Percentiles rank a stretch among this genome's conserved stretches.
Conservation (phyloP, 1,284 basidiomycete species). For the Sparassis latifolia region DNA sequence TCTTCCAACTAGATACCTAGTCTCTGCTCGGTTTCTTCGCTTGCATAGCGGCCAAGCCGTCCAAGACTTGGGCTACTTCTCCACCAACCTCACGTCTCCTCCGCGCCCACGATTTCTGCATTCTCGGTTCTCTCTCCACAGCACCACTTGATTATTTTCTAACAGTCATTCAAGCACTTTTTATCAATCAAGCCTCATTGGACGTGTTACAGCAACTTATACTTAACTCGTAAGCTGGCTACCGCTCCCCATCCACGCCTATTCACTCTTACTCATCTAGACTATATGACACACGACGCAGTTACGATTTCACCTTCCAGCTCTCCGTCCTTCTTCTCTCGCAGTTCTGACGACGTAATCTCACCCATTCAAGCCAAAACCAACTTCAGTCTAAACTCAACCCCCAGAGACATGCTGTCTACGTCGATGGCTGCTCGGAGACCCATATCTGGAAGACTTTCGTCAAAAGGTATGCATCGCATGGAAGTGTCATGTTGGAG, state of each 20-base stretch:
- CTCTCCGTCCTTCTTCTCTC: slow-evolving; percentile 32
- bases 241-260: slow-evolving; percentile 4
- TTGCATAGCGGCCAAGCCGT: slow-evolving; percentile 11
- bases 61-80: slow-evolving; percentile 15
- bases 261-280: slow-evolving; percentile 13
- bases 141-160: slow-evolving; percentile 39
- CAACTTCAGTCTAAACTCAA: slow-evolving; percentile 8
- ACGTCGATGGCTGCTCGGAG: slow-evolving; percentile 20
- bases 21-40: slow-evolving; percentile 15
- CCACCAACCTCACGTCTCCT: slow-evolving; percentile 8
- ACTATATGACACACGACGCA: slow-evolving; percentile 48
- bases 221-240: slow-evolving; percentile 51
- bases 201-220: slow-evolving; percentile 41
- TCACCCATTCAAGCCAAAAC: slow-evolving; percentile 32
- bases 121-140: slow-evolving; percentile 11
- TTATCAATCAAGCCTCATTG: slow-evolving; percentile 45
- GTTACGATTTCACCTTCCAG: slow-evolving; percentile 45
- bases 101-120: slow-evolving; percentile 19
- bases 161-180: slow-evolving; percentile 34
- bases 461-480: slow-evolving; percentile 20
- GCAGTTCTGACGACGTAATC: slow-evolving; percentile 22
- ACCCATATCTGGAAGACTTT: slow-evolving; percentile 13
- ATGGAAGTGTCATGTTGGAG: no score
- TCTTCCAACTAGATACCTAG: slow-evolving; percentile 33
- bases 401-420: slow-evolving; percentile 20